Evolutionary conservation across 371 early-diverging fungal species (phyloP).

Genomic region (Rhizopus arrhizus): DNA sequence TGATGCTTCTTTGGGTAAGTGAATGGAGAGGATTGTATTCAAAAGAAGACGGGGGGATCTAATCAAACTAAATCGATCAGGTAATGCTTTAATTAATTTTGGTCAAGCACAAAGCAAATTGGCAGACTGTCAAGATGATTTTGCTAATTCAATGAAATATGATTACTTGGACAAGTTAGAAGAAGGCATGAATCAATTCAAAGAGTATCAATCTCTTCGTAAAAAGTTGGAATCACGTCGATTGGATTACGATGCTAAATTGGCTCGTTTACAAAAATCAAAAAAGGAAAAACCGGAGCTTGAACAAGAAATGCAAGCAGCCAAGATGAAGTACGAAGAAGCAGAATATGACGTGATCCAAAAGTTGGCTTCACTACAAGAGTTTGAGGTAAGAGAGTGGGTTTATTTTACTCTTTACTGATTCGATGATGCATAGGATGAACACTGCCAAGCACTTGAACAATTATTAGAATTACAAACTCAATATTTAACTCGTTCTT

Average conservation of each 20-base stretch:
- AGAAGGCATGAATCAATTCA: slow-evolving; percentile 55
- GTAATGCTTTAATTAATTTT: slow-evolving; percentile 53
- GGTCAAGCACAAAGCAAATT: slow-evolving; percentile 71
- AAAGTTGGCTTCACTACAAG: slow-evolving; percentile 69
- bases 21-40: not conserved
- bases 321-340: slow-evolving; percentile 92
- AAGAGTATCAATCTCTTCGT: slow-evolving; percentile 68
- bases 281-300: slow-evolving; percentile 89
- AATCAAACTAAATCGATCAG: slow-evolving; percentile 22
- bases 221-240: slow-evolving; percentile 88
- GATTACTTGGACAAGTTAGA: slow-evolving; percentile 54
- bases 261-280: slow-evolving; percentile 79
- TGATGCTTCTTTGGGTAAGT: slow-evolving; percentile 63
- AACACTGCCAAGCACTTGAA: slow-evolving; percentile 57
- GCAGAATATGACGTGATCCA: slow-evolving; percentile 67
- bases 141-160: slow-evolving; percentile 44
- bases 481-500: slow-evolving; percentile 46
- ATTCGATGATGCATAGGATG: slow-evolving; percentile 41
- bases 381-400: slow-evolving; percentile 60
- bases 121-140: slow-evolving; percentile 61
- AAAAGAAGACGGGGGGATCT: not conserved
- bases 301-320: slow-evolving; percentile 88
- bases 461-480: slow-evolving; percentile 60
- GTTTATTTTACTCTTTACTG: not conserved
- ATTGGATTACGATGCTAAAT: slow-evolving; percentile 90